These are phyloP conservation scores for Curvularia sp. DNA, from an alignment of 2,329 filamentous ascomycete species.

Conservation along the genomic window DNA sequence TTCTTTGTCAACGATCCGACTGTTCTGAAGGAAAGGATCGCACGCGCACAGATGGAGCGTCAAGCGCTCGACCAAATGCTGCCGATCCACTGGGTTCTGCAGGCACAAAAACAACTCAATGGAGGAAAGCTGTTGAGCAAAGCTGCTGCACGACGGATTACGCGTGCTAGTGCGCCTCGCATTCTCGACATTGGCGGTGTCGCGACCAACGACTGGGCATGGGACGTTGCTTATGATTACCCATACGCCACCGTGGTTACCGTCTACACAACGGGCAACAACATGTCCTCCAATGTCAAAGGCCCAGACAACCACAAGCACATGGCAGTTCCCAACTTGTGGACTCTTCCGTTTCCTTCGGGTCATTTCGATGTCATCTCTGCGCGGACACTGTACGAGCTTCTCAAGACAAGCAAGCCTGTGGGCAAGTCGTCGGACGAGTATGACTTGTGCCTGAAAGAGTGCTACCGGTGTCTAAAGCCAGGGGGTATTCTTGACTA, in stretches of 20 bases:
- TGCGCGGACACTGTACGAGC: conserved; percentile 82
- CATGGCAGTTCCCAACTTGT: conserved; percentile 77
- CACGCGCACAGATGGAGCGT: conserved; percentile 72
- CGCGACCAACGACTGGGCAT: conserved; percentile 90
- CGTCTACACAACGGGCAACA: conserved; percentile 66
- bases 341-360: conserved; percentile 82
- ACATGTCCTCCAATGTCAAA: conserved; percentile 60
- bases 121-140: conserved; percentile 66
- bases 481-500: conserved; percentile 94
- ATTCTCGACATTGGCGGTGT: conserved; percentile 89
- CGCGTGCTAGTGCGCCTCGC: conserved; percentile 68
- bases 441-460: conserved; percentile 82
- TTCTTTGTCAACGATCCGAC: conserved; percentile 61
- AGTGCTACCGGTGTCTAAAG: conserved; percentile 91
- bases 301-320: conserved; percentile 88
- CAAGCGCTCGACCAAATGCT: conserved; percentile 77
- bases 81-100: conserved; percentile 66
- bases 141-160: conserved; percentile 51
- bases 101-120: conserved; percentile 66
- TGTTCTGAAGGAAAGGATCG: conserved; percentile 65
- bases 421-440: conserved; percentile 67
- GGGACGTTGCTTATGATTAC: conserved; percentile 87
- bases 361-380: conserved; percentile 91
- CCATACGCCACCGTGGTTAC: conserved; percentile 88
- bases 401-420: conserved; percentile 73